A percentile compares a stretch with the other conserved stretches of the same genome.
Evolutionary conservation across 2,329 filamentous ascomycete genomes (phyloP).

Genomic region (Neofusicoccum kwambonambiense): DNA sequence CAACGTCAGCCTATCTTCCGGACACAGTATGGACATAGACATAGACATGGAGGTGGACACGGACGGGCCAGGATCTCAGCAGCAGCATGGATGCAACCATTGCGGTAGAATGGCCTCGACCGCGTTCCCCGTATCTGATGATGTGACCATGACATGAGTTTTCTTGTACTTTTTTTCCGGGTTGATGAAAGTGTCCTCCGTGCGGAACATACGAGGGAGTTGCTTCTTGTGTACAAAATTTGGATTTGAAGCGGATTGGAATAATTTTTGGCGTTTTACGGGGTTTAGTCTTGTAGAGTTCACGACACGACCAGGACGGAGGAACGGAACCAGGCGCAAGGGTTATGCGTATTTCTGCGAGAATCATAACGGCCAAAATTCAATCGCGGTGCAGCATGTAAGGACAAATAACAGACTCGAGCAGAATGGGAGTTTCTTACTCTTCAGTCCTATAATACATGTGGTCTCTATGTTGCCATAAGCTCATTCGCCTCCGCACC

Average conservation of each 20-base stretch:
- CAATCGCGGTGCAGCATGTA: background rate
- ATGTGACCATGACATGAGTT: conserved; percentile 25
- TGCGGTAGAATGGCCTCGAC: conserved; percentile 44
- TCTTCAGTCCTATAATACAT: background rate
- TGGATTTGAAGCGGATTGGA: background rate
- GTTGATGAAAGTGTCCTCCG: background rate
- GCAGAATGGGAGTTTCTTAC: too few relatives aligned
- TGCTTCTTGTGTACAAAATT: background rate
- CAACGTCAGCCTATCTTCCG: conserved; percentile 34
- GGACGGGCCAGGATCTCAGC: conserved; percentile 27
- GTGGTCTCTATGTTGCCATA: background rate
- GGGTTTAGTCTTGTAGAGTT: background rate
- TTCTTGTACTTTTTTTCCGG: too few relatives aligned
- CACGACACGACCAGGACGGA: background rate
- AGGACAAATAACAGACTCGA: background rate
- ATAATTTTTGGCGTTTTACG: background rate
- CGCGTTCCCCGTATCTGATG: conserved; percentile 40
- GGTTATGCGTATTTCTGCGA: background rate
- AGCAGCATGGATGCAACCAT: conserved; percentile 35
- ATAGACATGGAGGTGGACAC: conserved; percentile 40
- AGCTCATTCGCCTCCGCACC: background rate
- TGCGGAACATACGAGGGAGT: too few relatives aligned
- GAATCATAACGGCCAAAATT: background rate
- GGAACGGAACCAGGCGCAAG: background rate
- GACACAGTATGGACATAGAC: conserved; percentile 37